Base-by-base conservation (phyloP, 2,329 filamentous ascomycete genomes). In the Podosphaera xanthii region DNA sequence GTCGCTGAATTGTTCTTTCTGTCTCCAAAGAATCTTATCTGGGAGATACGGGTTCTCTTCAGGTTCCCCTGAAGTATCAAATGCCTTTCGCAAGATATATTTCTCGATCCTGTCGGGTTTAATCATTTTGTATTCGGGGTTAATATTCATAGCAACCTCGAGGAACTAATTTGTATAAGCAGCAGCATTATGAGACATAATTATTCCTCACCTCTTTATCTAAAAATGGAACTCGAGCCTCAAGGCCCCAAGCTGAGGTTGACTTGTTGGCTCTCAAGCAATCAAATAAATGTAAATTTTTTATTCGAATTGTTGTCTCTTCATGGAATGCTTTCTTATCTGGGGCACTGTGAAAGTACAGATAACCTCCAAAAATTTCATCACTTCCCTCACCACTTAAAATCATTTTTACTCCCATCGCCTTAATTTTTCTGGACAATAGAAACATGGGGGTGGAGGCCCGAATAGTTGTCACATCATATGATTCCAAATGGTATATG, bases 1-100 rank as follows among this genome's bases (percentile, higher is more conserved):
- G 68, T 98, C 94, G 61, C 86, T 94, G 77, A 98, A 98, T 75
- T 98, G 92, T 76, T 98, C 92, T 82, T 98, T 98, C 74, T 98
- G 94, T 70, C 94, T 81, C 86, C 88, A 98, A 60, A 98, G 82
- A 66, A 98, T 98, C 71, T 90, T 82, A 22, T 95, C 84, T 6
- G 94, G 92, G n/a, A 98, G 81, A 75, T 97, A 98, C 8, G 92
- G 83, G 65, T 86, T 74, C 56, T 78, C 80, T 55, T 78, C 82
- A 14, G 90, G 88, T 73, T 95, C 86, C 69, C 91, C 88, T 55
- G 79, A 81, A 36, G 89, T 95, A 73, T 98, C 92, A 70, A 98
- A 98, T 2, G 92, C 94, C 74, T 96, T 96, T 70, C 92, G 87
- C 65, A 98, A 77, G 65, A 98, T 94, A 78, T 96, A 95, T 76